Evolutionary conservation across 2,329 filamentous ascomycete genomes (phyloP).

Genomic region (Epichloe hybrida): DNA sequence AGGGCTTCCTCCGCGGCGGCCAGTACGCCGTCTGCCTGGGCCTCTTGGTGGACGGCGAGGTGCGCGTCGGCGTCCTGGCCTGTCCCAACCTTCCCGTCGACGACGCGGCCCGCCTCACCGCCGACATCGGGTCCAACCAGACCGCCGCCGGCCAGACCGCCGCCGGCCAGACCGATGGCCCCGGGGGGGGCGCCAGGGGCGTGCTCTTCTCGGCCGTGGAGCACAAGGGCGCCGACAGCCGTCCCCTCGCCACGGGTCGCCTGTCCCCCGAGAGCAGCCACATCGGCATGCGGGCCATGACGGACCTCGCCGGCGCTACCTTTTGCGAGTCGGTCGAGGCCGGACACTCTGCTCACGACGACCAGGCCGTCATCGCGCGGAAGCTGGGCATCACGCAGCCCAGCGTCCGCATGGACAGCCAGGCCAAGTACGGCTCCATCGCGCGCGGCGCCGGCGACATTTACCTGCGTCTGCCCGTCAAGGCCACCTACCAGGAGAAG

Average conservation of each 20-base stretch:
- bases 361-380: conserved; percentile 67
- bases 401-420: conserved; percentile 93
- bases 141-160: conserved; percentile 22
- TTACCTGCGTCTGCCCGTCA: conserved; percentile 79
- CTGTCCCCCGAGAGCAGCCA: conserved; percentile 36
- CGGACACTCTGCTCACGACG: conserved; percentile 77
- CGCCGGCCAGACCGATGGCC: no score
- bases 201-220: conserved; percentile 78
- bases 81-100: conserved; percentile 91
- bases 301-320: conserved; percentile 63
- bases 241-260: conserved; percentile 45
- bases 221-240: conserved; percentile 67
- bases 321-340: conserved; percentile 97
- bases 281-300: conserved; percentile 69
- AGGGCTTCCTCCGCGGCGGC: conserved; percentile 88
- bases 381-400: conserved; percentile 76
- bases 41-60: conserved; percentile 82
- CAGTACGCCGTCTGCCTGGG: conserved; percentile 95
- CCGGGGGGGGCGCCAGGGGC: conserved; percentile 36
- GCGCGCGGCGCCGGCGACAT: conserved; percentile 88
- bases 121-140: conserved; percentile 60
- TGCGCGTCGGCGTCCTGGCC: conserved; percentile 86
- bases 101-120: conserved; percentile 46
- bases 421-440: conserved; percentile 95
- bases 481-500: conserved; percentile 88